Percentiles rank a stretch among this genome's conserved stretches.
These are phyloP conservation scores for Amphibolis antarctica DNA, from an alignment of 106 monocot species.

Conservation along the genomic window DNA sequence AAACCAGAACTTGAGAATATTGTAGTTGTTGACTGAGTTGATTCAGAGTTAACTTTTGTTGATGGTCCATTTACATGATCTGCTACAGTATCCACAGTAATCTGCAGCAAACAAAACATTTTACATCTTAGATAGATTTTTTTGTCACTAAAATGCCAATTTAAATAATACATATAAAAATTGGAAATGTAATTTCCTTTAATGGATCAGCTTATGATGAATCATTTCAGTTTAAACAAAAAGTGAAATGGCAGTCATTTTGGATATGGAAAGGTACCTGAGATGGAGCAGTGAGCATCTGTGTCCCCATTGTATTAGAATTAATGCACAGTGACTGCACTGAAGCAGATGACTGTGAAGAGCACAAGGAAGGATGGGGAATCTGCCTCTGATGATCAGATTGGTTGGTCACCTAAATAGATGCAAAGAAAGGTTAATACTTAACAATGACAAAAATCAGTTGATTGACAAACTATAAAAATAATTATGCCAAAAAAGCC, in stretches of 20 bases:
- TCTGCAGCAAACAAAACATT: constrained; percentile 25
- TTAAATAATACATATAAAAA: constrained; percentile 16
- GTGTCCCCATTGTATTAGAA: constrained; percentile 29
- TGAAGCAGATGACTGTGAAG: constrained; percentile 60
- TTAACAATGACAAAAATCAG: too few species aligned
- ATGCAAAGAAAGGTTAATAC: not conserved
- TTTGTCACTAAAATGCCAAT: not conserved
- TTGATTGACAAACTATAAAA: not conserved
- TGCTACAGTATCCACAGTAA: constrained; percentile 8
- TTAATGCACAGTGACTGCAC: constrained; percentile 26
- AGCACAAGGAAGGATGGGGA: constrained; percentile 19
- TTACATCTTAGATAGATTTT: constrained; percentile 3
- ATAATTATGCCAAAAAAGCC: constrained; percentile 13
- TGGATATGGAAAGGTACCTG: constrained; percentile 25
- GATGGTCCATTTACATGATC: constrained; percentile 10
- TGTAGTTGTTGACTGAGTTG: constrained; percentile 1
- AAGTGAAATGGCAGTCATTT: constrained; percentile 25
- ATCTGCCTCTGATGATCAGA: constrained; percentile 17
- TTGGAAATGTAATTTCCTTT: constrained; percentile 11
- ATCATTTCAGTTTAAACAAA: constrained; percentile 31
- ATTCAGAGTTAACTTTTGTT: constrained; percentile 13
- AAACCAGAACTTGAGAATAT: not conserved
- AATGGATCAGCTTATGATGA: constrained; percentile 9
- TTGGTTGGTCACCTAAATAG: constrained; percentile 40
- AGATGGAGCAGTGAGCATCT: constrained; percentile 16